Base-by-base conservation (phyloP, 208 protist species). In the Porcisia deanei region DNA sequence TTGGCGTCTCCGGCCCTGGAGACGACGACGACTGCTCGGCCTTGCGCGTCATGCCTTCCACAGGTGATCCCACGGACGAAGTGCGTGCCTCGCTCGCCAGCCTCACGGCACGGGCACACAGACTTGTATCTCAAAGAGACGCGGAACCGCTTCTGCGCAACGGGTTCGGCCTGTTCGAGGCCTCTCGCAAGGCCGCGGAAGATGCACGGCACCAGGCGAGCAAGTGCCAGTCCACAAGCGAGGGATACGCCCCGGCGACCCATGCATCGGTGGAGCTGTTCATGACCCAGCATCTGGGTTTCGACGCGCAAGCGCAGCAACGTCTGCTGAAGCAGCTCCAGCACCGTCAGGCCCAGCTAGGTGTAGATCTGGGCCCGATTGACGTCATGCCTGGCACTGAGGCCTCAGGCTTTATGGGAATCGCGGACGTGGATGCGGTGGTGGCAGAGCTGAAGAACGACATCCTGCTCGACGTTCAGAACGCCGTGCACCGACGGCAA, bases 201-300 rank as follows among this genome's bases (percentile, higher is more conserved):
- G 79, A 76, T 49, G 74, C 78, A 34, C 81, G 85, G 16, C 73
- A 86, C 37, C 81, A 78, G 37, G 76, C 77, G 18, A 77, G 39
- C 69, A 77, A 72, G 49, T 80, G 79, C 64, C 70, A 82, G 52
- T 73, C 68, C 73, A 73, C 79, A 22, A 73, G 76, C n/a, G 86
- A 86, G 30, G 71, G 77, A 54, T 85, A 85, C 43, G 63, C 86
- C 8, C 73, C 75, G 0, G 82, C 80, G 18, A 85, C 87, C 52
- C 85, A 91, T 57, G 87, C 90, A 43, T 93, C 90, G 7, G 92
- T 91, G 55, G 89, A 96, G 72, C 85, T 96, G 39, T 96, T 96
- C 75, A 91, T 96, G 90, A 85, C 92, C 3, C 83, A 85, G 74
- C 78, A 92, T 66, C 89, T 93, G 73, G 89, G 88, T 63, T 93